These are phyloP conservation scores for Thermochaetoides thermophila DNA, from an alignment of 495 filamentous ascomycete species.

Conservation along the genomic window DNA sequence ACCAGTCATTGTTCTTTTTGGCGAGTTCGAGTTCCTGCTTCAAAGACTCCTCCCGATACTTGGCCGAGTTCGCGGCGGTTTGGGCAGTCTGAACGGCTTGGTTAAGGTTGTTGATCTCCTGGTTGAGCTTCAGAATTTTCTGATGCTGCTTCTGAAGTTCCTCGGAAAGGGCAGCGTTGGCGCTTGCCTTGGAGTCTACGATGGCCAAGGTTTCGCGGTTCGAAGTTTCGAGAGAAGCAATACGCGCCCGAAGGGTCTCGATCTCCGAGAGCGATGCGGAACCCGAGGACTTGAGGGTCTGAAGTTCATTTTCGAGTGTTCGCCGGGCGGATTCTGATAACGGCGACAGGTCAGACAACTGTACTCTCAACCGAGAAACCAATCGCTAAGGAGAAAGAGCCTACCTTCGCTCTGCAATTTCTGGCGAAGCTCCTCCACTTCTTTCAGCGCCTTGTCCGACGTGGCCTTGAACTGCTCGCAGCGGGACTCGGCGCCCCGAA, in stretches of 20 bases:
- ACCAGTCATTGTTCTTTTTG: conserved; percentile 82
- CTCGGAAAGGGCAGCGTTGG: conserved; percentile 72
- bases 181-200: conserved; percentile 73
- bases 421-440: conserved; percentile 59
- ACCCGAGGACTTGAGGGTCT: conserved; percentile 59
- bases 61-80: conserved; percentile 57
- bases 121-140: conserved; percentile 68
- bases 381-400: conserved; percentile 6
- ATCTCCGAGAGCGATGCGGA: conserved; percentile 64
- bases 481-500: conserved; percentile 66
- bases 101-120: conserved; percentile 63
- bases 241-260: conserved; percentile 58
- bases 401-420: conserved; percentile 72
- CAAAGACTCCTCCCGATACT: conserved; percentile 75
- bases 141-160: conserved; percentile 79
- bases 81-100: conserved; percentile 69
- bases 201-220: conserved; percentile 80
- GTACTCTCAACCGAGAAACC: not conserved
- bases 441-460: conserved; percentile 66
- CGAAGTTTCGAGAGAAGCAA: conserved; percentile 72
- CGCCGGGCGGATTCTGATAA: conserved; percentile 21
- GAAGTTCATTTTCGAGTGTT: conserved; percentile 64
- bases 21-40: conserved; percentile 79
- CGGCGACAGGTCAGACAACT: not conserved
- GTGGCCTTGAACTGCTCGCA: conserved; percentile 63